Conservation (phyloP, 2,329 filamentous ascomycete genomes). For the Venturia aucupariae region DNA sequence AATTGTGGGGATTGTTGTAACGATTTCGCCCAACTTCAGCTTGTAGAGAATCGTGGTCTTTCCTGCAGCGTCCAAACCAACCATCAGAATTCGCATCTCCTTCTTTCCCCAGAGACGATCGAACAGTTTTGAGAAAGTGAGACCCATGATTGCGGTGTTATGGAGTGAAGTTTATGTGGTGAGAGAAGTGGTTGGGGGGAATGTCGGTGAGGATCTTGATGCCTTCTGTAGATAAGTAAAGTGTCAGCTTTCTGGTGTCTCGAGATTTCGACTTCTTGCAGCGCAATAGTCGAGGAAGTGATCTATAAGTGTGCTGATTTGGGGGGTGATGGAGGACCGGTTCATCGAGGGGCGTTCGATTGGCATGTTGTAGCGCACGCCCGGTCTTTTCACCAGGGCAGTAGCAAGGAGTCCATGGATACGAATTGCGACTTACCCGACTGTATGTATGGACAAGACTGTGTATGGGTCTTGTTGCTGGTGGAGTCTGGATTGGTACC, state of each 20-base stretch:
- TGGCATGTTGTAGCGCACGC: neutral
- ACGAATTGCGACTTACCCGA: neutral
- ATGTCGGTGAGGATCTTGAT: slow-evolving; percentile 12
- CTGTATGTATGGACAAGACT: neutral
- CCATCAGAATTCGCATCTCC: slow-evolving; percentile 98
- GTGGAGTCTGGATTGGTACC: neutral
- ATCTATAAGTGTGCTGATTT: neutral
- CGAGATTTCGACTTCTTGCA: neutral
- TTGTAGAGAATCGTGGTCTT: slow-evolving; percentile 99
- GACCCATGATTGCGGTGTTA: slow-evolving; percentile 68
- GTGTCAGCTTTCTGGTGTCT: slow-evolving; percentile 8
- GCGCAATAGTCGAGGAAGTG: neutral
- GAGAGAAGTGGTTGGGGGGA: slow-evolving; percentile 12
- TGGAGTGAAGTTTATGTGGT: neutral
- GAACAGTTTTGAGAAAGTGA: slow-evolving; percentile 90
- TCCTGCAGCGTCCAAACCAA: slow-evolving; percentile 93
- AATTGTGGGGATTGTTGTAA: slow-evolving; percentile 96
- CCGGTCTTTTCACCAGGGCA: neutral
- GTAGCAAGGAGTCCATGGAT: neutral
- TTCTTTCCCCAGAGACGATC: slow-evolving; percentile 98
- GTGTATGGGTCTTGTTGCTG: slow-evolving; percentile 2
- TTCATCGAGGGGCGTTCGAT: slow-evolving; percentile 2
- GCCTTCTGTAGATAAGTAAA: neutral
- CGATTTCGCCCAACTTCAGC: slow-evolving; percentile 94
- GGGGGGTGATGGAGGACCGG: neutral